Evolutionary conservation across 495 filamentous ascomycete species (phyloP), one percentile per base, ranked within the genome.

Genomic region (Xylaria flabelliformis): DNA sequence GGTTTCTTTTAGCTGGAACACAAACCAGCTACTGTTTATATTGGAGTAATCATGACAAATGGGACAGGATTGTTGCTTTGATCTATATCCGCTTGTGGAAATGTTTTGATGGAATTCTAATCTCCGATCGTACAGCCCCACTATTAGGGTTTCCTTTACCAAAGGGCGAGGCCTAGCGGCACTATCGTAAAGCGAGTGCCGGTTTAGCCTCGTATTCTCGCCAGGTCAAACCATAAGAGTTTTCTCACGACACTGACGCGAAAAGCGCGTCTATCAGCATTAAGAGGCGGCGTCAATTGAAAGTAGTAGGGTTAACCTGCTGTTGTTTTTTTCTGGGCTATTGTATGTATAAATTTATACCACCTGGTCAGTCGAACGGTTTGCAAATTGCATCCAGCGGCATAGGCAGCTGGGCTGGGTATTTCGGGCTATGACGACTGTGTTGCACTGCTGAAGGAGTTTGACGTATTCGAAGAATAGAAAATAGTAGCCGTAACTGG

Each of bases 391-490:
- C 62, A 50, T 62, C 56, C 67, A 67, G 42, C 65, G 65, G 69
- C 64, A 72, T 65, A 75, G 75, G 64, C 75, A 79, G 75, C 77
- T 74, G 77, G 72, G 58, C 74, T 77, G 73, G 67, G 75, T 70
- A 69, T 77, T 77, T 77, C 42, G 55, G 70, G 72, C 39, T 64
- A 74, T 74, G 73, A 73, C 51, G 63, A 72, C 51, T 50, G 42
- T 39, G 26, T 59, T 66, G 51, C 58, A 67, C 70, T 61, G 39
- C 58, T 67, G 63, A 39, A 44, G 50, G 58, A 53, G 69, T 29
- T 64, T 34, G 32, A 39, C 34, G 10, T 61, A 17, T 61, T 56
- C 53, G 29, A 48, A 17, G 39, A 70, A 53, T 63, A 63, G 48
- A 21, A 70, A 63, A 62, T 21, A 70, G 63, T 53, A 70, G n/a